Conservation (phyloP, 2,329 filamentous ascomycete genomes). For the Berkeleyomyces basicola region DNA sequence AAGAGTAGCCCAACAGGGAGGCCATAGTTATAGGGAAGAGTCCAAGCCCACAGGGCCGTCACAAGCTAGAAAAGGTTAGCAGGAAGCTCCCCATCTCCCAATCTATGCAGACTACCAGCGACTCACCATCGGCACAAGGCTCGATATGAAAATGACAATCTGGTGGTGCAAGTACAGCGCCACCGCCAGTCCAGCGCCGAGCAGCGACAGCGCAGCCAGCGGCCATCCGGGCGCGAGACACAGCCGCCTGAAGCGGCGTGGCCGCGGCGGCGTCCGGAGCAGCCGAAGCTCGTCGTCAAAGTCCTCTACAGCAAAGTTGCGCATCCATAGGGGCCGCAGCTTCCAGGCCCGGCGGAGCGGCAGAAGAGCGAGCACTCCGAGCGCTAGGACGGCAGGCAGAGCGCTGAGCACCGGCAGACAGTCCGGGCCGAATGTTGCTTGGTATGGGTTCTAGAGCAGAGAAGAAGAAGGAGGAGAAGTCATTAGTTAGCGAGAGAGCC, state of each 20-base stretch:
- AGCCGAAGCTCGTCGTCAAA: background rate
- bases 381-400: background rate
- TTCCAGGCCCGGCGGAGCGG: background rate
- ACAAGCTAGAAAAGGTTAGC: background rate
- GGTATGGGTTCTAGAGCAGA: background rate
- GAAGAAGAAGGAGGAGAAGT: background rate
- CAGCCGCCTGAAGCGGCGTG: background rate
- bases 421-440: constrained; percentile 1
- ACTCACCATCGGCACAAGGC: constrained; percentile 1
- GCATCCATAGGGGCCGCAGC: background rate
- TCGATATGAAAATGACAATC: background rate
- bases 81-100: background rate
- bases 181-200: background rate
- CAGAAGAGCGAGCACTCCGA: background rate
- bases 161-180: background rate
- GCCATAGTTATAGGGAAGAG: background rate
- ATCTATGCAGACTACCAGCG: background rate
- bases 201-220: background rate
- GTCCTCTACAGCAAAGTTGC: constrained; percentile 3
- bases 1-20: constrained; percentile 17
- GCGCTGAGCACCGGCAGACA: constrained; percentile 5
- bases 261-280: background rate
- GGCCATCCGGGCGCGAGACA: background rate
- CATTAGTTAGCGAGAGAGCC: background rate
- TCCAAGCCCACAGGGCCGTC: background rate